A percentile compares a stretch with the other conserved stretches of the same genome.
These are phyloP conservation scores for Globisporangium solare DNA, from an alignment of 352 stramenopile genomes.

Conservation along the genomic window DNA sequence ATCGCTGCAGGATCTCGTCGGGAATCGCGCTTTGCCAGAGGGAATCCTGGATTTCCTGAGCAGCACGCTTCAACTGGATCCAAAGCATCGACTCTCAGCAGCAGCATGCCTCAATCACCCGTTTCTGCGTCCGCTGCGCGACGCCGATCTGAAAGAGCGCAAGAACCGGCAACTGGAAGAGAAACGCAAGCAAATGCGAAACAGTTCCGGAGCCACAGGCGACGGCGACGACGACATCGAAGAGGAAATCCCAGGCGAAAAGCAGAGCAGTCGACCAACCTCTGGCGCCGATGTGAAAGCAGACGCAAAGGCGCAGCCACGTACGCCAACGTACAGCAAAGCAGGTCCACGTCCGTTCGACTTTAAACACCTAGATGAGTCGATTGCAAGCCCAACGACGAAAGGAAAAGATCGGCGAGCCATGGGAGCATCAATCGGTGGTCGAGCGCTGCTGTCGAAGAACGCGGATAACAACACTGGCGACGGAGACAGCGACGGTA, in stretches of 20 bases:
- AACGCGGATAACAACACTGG: slow-evolving; percentile 31
- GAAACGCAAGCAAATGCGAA: slow-evolving; percentile 18
- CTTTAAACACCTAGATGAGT: slow-evolving; percentile 19
- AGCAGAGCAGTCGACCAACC: slow-evolving; percentile 9
- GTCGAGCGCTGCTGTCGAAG: slow-evolving; percentile 9
- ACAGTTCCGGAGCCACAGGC: not conserved
- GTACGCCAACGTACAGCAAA: slow-evolving; percentile 15
- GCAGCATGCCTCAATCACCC: slow-evolving; percentile 46
- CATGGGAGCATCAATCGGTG: not conserved
- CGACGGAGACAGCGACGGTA: slow-evolving; percentile 66
- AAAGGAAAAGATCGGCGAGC: slow-evolving; percentile 9
- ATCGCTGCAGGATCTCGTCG: slow-evolving; percentile 42
- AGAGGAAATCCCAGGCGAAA: slow-evolving; percentile 62
- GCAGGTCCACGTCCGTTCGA: slow-evolving; percentile 20
- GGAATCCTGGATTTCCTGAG: slow-evolving; percentile 67
- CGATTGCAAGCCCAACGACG: slow-evolving; percentile 1
- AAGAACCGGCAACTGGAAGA: slow-evolving; percentile 41
- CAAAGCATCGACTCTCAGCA: slow-evolving; percentile 46
- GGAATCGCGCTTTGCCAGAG: slow-evolving; percentile 34
- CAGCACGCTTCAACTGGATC: slow-evolving; percentile 59
- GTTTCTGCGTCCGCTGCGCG: slow-evolving; percentile 48
- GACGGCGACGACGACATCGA: slow-evolving; percentile 68
- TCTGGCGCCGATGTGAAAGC: slow-evolving; percentile 15
- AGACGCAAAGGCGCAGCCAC: slow-evolving; percentile 13
- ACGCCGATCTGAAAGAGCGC: slow-evolving; percentile 39